Conservation (phyloP, 306 rosid genomes). For the Citrullus colocynthis region DNA sequence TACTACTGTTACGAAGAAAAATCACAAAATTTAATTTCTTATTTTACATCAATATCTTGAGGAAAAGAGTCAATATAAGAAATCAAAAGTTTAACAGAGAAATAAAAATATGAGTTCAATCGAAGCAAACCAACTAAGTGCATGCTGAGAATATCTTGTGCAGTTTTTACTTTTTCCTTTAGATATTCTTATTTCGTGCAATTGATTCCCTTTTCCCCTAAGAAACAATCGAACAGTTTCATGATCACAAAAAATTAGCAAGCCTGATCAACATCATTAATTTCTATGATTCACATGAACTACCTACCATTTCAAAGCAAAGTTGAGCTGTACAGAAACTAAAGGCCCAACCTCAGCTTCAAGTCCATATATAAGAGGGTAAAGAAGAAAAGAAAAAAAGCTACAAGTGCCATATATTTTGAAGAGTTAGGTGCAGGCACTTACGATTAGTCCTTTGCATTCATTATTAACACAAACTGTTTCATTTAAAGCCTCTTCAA, state of each 20-base stretch:
- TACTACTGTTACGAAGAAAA: neutral
- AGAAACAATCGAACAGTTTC: neutral
- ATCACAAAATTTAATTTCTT: neutral
- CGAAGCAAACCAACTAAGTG: neutral
- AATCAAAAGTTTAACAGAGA: neutral
- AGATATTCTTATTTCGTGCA: neutral
- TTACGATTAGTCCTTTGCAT: slow-evolving; percentile 75
- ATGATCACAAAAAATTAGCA: neutral
- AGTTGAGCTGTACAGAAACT: neutral
- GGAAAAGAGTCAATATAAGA: neutral
- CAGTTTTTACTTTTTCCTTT: neutral
- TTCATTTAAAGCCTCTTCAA: slow-evolving; percentile 74
- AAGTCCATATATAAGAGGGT: neutral
- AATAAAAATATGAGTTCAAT: neutral
- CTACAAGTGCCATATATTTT: neutral
- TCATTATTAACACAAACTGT: slow-evolving; percentile 50
- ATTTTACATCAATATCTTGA: neutral
- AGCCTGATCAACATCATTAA: neutral
- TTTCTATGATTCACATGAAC: neutral
- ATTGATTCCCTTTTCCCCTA: neutral
- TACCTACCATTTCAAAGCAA: neutral
- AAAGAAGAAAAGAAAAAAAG: neutral
- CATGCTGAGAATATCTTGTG: neutral
- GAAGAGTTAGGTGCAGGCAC: slow-evolving; percentile 6
- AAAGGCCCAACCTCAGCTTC: neutral